phyloP scores from a whole-genome alignment of 2,329 filamentous ascomycete genomes.

The Calonectria montana region DNA sequence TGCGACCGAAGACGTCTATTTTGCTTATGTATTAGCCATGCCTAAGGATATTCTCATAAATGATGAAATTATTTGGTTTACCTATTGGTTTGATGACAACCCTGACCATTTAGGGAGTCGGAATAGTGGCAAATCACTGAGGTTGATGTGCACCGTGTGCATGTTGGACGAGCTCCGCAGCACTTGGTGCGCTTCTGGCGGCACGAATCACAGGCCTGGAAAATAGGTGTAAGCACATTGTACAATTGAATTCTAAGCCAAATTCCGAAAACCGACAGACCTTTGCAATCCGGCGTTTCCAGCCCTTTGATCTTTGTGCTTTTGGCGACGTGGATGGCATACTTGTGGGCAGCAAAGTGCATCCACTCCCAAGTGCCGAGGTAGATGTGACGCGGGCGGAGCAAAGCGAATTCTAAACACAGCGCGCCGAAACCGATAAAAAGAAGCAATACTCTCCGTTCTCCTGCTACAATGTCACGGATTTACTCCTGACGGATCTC shows the following conservation, averaged over 20 bases:
- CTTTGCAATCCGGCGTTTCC: conserved; percentile 19
- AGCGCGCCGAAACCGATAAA: too few species aligned
- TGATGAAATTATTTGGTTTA: not conserved
- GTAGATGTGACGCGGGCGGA: not conserved
- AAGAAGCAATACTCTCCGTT: not conserved
- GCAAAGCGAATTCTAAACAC: not conserved
- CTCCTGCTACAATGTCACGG: not conserved
- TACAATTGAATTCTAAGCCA: not conserved
- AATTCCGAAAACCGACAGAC: not conserved
- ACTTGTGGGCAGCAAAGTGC: not conserved
- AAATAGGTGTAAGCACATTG: not conserved
- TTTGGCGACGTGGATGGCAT: conserved; percentile 5
- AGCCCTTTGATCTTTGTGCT: not conserved
- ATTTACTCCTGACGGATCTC: not conserved
- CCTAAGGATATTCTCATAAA: too few species aligned
- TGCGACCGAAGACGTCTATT: not conserved
- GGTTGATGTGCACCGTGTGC: not conserved
- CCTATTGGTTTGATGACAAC: not conserved
- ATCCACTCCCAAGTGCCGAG: not conserved
- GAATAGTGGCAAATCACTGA: conserved; percentile 7
- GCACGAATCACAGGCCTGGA: conserved; percentile 14
- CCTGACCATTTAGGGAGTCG: not conserved
- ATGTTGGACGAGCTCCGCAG: conserved; percentile 5
- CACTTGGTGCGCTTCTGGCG: conserved; percentile 13
- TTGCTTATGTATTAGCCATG: not conserved